Percentiles rank a stretch among this genome's conserved stretches.
Conservation (phyloP, 495 filamentous ascomycete species). For the Niebla homalea region DNA sequence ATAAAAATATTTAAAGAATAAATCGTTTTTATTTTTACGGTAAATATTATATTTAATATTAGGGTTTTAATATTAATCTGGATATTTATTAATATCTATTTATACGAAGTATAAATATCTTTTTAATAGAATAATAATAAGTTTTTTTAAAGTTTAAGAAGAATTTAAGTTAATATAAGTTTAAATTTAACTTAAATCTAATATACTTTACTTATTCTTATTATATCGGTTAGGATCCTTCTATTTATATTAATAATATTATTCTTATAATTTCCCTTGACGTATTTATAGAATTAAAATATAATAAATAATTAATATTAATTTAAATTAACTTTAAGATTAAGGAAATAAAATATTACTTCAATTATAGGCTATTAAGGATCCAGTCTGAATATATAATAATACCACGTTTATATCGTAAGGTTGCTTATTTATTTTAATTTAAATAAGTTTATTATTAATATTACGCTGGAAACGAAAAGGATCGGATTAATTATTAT, state of each 20-base stretch:
- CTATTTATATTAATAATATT: too few species aligned
- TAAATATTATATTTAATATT: constrained; percentile 6
- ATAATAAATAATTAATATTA: background rate
- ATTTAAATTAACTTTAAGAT: background rate
- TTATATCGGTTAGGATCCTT: too few species aligned
- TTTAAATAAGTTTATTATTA: background rate
- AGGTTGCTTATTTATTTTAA: background rate
- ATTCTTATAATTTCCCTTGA: background rate
- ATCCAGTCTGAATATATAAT: background rate
- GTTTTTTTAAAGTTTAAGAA: background rate
- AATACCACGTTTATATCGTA: background rate
- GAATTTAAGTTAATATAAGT: background rate
- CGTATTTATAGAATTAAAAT: background rate
- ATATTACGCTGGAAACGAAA: background rate
- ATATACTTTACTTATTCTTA: background rate
- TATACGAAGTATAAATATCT: background rate
- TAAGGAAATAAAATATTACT: background rate
- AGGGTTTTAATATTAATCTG: background rate
- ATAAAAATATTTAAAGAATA: background rate
- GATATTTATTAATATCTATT: background rate
- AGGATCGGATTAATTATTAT: background rate
- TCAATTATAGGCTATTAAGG: background rate
- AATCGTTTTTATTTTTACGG: background rate
- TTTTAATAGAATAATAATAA: background rate
- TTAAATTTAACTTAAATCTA: background rate